Evolutionary conservation across 352 stramenopile species (phyloP).

Genomic region (Globisporangium yorkense): DNA sequence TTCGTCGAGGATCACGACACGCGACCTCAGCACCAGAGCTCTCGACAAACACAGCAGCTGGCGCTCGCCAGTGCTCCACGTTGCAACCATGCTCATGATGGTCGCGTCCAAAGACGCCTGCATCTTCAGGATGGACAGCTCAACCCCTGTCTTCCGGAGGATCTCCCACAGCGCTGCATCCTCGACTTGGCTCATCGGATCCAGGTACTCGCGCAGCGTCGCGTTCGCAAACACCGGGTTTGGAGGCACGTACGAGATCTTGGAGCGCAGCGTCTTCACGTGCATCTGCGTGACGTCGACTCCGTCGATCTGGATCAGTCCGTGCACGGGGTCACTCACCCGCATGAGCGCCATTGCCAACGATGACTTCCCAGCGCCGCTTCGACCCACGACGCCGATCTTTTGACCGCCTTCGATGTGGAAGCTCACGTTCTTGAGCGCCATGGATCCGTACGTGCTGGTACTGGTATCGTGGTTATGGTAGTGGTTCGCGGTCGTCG

Average conservation of each 20-base stretch:
- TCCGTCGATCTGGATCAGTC: slow-evolving; percentile 85
- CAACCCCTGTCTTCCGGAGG: slow-evolving; percentile 37
- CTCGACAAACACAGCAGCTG: slow-evolving; percentile 93
- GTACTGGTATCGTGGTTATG: slow-evolving; percentile 23
- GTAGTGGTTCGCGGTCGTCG: slow-evolving; percentile 1
- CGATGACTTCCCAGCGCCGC: slow-evolving; percentile 53
- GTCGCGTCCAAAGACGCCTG: slow-evolving; percentile 22
- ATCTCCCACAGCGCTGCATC: slow-evolving; percentile 52
- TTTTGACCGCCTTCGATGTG: slow-evolving; percentile 40
- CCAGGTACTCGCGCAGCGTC: slow-evolving; percentile 88
- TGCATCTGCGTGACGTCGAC: slow-evolving; percentile 59
- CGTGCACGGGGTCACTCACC: slow-evolving; percentile 29
- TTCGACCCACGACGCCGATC: slow-evolving; percentile 56
- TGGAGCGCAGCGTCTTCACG: slow-evolving; percentile 34
- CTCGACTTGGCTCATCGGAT: slow-evolving; percentile 78
- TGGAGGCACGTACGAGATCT: slow-evolving; percentile 72
- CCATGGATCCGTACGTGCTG: slow-evolving; percentile 11
- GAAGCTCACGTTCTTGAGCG: slow-evolving; percentile 46
- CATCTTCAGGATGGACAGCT: slow-evolving; percentile 25
- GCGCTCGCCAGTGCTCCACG: slow-evolving; percentile 91
- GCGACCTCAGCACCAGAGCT: slow-evolving; percentile 81
- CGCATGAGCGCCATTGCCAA: slow-evolving; percentile 54
- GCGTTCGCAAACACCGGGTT: slow-evolving; percentile 93
- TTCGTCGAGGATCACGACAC: slow-evolving; percentile 94
- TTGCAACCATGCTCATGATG: slow-evolving; percentile 72